Evolutionary conservation across 164 flowering plant genomes (phyloP), one percentile per base, ranked within the genome.

Genomic region (Kalanchoe fedtschenkoi): DNA sequence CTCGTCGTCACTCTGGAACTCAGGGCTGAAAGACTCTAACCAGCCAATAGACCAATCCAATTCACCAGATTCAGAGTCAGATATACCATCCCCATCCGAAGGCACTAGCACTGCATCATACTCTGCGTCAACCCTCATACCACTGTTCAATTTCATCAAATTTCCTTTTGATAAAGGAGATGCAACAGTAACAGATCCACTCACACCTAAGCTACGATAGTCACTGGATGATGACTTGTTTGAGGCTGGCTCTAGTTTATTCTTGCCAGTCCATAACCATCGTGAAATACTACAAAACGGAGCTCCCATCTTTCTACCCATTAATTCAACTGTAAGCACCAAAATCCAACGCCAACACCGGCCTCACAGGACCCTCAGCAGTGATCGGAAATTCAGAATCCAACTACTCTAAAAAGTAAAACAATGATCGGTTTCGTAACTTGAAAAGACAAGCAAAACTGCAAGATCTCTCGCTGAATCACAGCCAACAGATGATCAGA

Each of bases 301-400:
- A 47, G 55, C 55, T 47, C 55, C 55, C 55, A 47, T 47, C 55
- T 47, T 47, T 47, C 26, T 47, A 47, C 30, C 30, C 55, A 47
- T 47, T 24, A 24, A 8, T 2, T 21, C 30, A 51, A 28, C 28
- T 26, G 26, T 28, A 3, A 51, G 5, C 30, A 51, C 56, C 14
- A 51, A 51, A 24, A 26, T 13, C 30, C 56, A 11, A 26, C n/a
- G n/a, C 13, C 21, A 6, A 51, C 19, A 4, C 26, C 24, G 1
- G 2, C 5, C 2, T 44, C 51, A 19, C 51, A 44, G 9, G 11
- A 37, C 39, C 1, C 13, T 37, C 39, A 44, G 19, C 51, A 44
- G 51, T 19, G 6, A 44, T 44, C n/a, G n/a, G n/a, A n/a, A n/a
- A n/a, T n/a, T n/a, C 51, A 44, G 51, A 44, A 19, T 6, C 10